Base-by-base conservation (phyloP, 805 yeast genomes). In the Metschnikowia baotianmanensis region DNA sequence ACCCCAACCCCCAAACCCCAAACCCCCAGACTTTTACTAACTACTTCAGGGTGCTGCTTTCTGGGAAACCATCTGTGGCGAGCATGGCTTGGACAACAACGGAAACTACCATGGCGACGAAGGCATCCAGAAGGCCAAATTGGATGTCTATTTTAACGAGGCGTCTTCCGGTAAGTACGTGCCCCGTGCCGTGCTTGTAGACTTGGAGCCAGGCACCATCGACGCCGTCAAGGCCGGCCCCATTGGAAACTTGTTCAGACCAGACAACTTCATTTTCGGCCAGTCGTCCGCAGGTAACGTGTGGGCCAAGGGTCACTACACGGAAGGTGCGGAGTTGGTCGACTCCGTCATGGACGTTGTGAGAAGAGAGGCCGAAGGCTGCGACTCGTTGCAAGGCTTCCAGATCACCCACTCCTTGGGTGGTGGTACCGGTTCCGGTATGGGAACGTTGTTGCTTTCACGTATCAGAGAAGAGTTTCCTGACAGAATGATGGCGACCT, bases 301-400 rank as follows among this genome's bases (percentile, higher is more conserved):
- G 56, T 89, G 96, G 96, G 96, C 96, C 41, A 89, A 88, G 65
- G 96, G 96, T 60, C 93, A 86, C 69, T 89, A 89, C 73, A 89
- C 96, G 27, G 96, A 89, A 67, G 96, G 96, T 56, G 96, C 96
- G 4, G 96, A 89, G 72, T 75, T 89, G 51, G 90, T 86, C 31
- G 96, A 89, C 59, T 78, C 88, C 18, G 96, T 89, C 16, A 67
- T 89, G 75, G 96, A 89, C 52, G 88, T 85, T 25, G 80, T 89
- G 34, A 82, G 96, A 71, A 83, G 96, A 65, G 96, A 89, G 67
- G 96, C 95, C 24, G 96, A 89, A 71, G 84, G 84, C 31, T 81
- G 95, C 65, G 96, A 89, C 63, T 83, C 95, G 47, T 76, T 89
- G 55, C 96, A 89, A 72, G 96, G 96, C 54, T 89, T 89, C 80